Percentiles rank a stretch among this genome's conserved stretches.
These are phyloP conservation scores for Alternaria viburni DNA, from an alignment of 2,329 filamentous ascomycete genomes.

Conservation along the genomic window DNA sequence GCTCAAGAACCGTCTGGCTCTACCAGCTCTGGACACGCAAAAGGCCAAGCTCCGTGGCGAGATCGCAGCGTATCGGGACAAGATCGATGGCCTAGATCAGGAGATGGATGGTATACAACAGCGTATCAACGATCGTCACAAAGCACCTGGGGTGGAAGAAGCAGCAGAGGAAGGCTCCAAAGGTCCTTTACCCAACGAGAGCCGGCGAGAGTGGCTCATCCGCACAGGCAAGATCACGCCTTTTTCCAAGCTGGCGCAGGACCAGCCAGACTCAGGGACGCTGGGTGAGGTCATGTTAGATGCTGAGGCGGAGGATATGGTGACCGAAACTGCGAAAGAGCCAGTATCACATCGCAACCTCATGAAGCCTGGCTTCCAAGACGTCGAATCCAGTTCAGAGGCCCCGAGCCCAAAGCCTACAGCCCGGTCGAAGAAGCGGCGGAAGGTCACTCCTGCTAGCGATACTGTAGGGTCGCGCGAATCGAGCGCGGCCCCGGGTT, in stretches of 20 bases:
- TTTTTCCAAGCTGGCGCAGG: conserved; percentile 79
- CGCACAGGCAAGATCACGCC: conserved; percentile 97
- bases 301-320: conserved; percentile 73
- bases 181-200: conserved; percentile 76
- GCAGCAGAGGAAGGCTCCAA: conserved; percentile 56
- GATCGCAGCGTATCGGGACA: conserved; percentile 68
- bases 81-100: conserved; percentile 68
- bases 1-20: conserved; percentile 62
- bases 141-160: conserved; percentile 57
- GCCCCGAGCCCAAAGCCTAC: conserved; percentile 36
- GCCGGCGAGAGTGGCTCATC: conserved; percentile 85
- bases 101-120: conserved; percentile 82
- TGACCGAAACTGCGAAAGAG: conserved; percentile 51
- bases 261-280: conserved; percentile 69
- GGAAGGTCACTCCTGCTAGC: conserved; percentile 31
- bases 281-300: conserved; percentile 80
- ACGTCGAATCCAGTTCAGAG: conserved; percentile 37
- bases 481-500: conserved; percentile 23
- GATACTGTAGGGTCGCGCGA: conserved; percentile 19
- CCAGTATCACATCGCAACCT: conserved; percentile 57
- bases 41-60: conserved; percentile 68
- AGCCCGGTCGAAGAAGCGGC: conserved; percentile 49
- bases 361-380: conserved; percentile 56
- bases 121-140: conserved; percentile 78
- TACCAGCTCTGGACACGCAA: conserved; percentile 61